These are phyloP conservation scores for Metschnikowia cerradonensis DNA, from an alignment of 805 yeast species.

Conservation along the genomic window DNA sequence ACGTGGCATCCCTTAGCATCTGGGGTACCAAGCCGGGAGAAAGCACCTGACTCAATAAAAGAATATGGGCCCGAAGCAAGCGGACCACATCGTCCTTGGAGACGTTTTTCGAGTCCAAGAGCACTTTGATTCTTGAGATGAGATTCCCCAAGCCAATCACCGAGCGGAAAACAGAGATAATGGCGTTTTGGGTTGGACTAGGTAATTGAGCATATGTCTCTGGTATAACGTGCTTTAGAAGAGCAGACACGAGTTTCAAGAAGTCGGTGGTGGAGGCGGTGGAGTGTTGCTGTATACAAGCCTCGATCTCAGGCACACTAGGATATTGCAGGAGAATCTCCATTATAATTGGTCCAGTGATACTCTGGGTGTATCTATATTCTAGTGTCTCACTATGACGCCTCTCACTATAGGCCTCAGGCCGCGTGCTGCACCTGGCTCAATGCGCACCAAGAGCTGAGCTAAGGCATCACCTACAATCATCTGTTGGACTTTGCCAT, in stretches of 20 bases:
- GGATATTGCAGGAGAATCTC: conserved; percentile 14
- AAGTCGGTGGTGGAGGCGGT: not conserved
- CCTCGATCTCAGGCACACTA: conserved; percentile 10
- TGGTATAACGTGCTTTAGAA: conserved; percentile 33
- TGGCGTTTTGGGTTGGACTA: conserved; percentile 3
- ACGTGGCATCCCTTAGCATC: conserved; percentile 5
- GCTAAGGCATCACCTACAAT: too few species aligned
- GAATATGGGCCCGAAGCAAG: conserved; percentile 10
- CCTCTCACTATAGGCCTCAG: too few species aligned
- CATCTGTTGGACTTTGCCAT: too few species aligned
- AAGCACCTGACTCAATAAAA: conserved; percentile 17
- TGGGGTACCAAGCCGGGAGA: conserved; percentile 13
- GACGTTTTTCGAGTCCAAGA: conserved; percentile 11
- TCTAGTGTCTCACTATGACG: too few species aligned
- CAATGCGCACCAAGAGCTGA: too few species aligned
- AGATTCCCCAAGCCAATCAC: conserved; percentile 33
- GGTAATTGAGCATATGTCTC: conserved; percentile 24
- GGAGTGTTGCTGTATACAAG: conserved; percentile 4
- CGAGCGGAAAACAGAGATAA: conserved; percentile 19
- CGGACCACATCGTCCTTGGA: conserved; percentile 4
- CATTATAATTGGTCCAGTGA: not conserved
- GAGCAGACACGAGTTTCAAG: conserved; percentile 16
- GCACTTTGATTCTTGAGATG: conserved; percentile 12
- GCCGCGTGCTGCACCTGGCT: too few species aligned
- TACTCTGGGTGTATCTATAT: not conserved